Evolutionary conservation across 164 flowering plant genomes (phyloP), one percentile per base, ranked within the genome.

Genomic region (Nymphaea thermarum): DNA sequence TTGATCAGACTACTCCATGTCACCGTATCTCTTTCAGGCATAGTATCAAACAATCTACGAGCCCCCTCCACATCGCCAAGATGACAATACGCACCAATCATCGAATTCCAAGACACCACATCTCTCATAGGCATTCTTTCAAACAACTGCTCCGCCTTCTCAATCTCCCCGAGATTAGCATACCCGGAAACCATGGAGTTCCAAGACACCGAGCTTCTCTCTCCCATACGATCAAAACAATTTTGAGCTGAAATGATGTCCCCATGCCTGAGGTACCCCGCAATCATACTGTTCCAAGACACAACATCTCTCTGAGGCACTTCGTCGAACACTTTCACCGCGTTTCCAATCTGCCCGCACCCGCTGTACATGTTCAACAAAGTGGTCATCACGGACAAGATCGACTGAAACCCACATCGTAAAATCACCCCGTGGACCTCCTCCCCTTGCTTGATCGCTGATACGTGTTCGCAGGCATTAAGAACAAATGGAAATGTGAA

Each of bases 1-100:
- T 80, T 83, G 65, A 92, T 74, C 44, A 87, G 60, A 78, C 82
- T 82, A 1, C 92, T 92, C 98, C 98, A 90, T 0, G 98, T 86
- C 51, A 84, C 82, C 5, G 88, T 84, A 79, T 90, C 93, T 59
- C 75, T 70, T 65, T 65, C 70, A 1, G 78, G 71, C 91, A 92
- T 90, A 43, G 65, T 3, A 2, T 73, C 73, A 69, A 90, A 92
- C 42, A 85, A 67, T 41, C 36, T 53, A 74, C 81, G 64, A 62
- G 89, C 92, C n/a, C 80, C 77, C 3, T 62, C 85, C 80, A 88
- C 77, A 4, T 85, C 84, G 53, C 88, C 87, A 68, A 83, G 80
- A 70, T 76, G 85, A 43, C 79, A 81, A 62, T 71, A 75, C 2
- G 82, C 94, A 71, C 85, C 88, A 66, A 92, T 76, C 87, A 86